Evolutionary conservation across 345 rosid genomes (phyloP), one percentile per base, ranked within the genome.

Genomic region (Pistacia atlantica): DNA sequence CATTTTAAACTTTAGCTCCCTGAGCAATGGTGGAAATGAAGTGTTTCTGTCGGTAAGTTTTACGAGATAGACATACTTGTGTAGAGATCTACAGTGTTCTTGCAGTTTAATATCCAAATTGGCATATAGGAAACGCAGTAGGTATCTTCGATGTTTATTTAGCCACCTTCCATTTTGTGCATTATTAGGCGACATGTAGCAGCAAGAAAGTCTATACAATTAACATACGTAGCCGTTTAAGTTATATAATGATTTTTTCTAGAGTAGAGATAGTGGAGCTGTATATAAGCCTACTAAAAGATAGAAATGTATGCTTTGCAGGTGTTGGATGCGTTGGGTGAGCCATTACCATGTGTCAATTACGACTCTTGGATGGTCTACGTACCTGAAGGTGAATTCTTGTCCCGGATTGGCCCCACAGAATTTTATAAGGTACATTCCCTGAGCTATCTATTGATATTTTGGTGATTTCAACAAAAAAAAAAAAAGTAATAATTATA

Each of bases 341-440:
- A 95, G 86, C 86, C 98, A 9, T 75, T 93, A 86, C 93, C 96
- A 5, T 95, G 96, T 80, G 86, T 60, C 37, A 91, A 81, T 3
- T 95, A 95, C 79, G 99, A 95, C 80, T 95, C 99, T 75, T 95
- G 98, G 99, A 95, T 85, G 98, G 99, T 95, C 35, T 93, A 90
- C 78, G 75, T 95, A 72, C 98, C 98, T 33, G 98, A 95, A 85
- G 98, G 92, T 8, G 97, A 95, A 55, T 91, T 95, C 86, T 85
- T 93, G 81, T 95, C 98, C 4, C 91, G 83, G 67, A 95, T 95
- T 45, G 98, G 99, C 37, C 97, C 98, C 35, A 90, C 98, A 1
- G 97, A 93, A 74, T 93, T 93, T 84, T 93, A 81, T 80, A 93
- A 95, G 99, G 99, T 95, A 72, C 70, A 55, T 62, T 75, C 16